Conservation (phyloP, 1,139 yeast genomes). For the Suhomyces wounanorum region DNA sequence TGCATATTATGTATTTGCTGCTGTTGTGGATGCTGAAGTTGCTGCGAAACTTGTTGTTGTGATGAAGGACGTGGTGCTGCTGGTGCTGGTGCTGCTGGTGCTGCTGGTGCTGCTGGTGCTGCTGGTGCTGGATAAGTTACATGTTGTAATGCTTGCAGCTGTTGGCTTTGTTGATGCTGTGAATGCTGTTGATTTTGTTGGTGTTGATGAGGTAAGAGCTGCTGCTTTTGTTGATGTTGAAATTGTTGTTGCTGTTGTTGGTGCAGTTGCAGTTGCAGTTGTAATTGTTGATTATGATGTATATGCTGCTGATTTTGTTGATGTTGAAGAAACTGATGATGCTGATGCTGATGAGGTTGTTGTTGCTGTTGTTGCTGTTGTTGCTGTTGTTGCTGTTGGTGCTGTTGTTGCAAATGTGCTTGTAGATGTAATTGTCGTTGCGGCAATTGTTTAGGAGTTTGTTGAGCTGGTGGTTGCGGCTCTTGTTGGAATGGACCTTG, state of each 20-base stretch:
- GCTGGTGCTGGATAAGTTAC: not conserved
- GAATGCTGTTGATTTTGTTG: not conserved
- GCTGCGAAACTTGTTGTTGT: not conserved
- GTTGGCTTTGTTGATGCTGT: not conserved
- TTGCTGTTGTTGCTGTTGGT: not conserved
- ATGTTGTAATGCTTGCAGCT: not conserved
- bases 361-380: not conserved
- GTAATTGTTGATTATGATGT: not conserved
- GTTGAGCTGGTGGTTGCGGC: not conserved
- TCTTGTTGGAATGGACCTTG: not conserved
- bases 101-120: not conserved
- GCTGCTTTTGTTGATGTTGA: not conserved
- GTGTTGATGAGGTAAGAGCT: not conserved
- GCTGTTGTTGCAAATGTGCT: not conserved
- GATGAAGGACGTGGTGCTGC: not conserved
- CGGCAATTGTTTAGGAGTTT: not conserved
- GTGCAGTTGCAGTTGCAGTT: not conserved
- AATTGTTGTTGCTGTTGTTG: constrained; percentile 12
- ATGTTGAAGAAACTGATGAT: not conserved
- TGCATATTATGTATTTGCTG: constrained; percentile 14
- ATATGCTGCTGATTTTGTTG: not conserved
- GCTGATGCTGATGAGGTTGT: not conserved
- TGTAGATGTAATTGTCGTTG: not conserved
- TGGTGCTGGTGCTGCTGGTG: not conserved
- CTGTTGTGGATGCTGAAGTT: constrained; percentile 8